Percentiles rank a stretch among this genome's conserved stretches.
Conservation (phyloP, 352 stramenopile genomes). For the Phytopythium delawarense region DNA sequence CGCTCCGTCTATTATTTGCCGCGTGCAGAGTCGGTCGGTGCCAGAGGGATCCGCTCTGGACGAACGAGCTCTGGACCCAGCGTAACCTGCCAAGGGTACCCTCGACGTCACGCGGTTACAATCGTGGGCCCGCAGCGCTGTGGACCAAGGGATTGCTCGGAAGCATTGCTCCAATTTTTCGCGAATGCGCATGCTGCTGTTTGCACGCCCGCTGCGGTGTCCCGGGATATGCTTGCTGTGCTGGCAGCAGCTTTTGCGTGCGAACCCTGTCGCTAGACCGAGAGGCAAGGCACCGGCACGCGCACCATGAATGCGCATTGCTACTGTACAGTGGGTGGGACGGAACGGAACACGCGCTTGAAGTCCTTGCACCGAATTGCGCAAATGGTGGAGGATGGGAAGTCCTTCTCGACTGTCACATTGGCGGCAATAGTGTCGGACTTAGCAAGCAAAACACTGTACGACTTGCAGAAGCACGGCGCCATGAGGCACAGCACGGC, state of each 20-base stretch:
- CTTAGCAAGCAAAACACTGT: no score
- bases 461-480: no score
- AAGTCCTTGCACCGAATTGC: neutral
- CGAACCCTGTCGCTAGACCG: no score
- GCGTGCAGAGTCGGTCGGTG: neutral
- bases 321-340: neutral
- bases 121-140: no score
- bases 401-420: neutral
- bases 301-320: no score
- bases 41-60: neutral
- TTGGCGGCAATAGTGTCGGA: neutral
- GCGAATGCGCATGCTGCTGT: slow-evolving; percentile 1
- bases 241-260: no score
- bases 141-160: no score
- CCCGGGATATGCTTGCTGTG: no score
- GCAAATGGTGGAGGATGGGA: neutral
- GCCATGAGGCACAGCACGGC: neutral
- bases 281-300: no score
- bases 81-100: neutral
- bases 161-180: no score
- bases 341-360: neutral
- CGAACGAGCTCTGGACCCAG: neutral
- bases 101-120: neutral
- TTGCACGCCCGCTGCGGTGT: no score
- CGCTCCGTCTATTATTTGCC: slow-evolving; percentile 1